Conservation (phyloP, 2,329 filamentous ascomycete species). For the Calonectria naviculata region DNA sequence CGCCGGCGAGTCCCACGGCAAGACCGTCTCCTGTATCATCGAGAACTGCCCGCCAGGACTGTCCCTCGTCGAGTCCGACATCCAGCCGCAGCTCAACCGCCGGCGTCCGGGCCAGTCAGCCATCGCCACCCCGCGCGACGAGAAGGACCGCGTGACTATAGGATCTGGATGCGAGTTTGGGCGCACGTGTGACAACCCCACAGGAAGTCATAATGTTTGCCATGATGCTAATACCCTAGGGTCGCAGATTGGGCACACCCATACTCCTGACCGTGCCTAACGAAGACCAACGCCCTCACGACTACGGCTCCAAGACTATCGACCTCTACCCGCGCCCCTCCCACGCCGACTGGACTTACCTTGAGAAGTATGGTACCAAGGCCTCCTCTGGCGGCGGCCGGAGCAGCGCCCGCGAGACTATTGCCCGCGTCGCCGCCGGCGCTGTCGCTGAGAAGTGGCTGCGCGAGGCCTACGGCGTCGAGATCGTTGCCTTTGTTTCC, state of each 20-base stretch:
- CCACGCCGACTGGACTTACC: conserved; percentile 97
- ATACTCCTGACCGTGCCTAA: conserved; percentile 90
- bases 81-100: conserved; percentile 95
- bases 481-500: conserved; percentile 91
- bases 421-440: conserved; percentile 90
- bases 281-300: conserved; percentile 91
- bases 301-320: conserved; percentile 92
- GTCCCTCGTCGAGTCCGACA: conserved; percentile 84
- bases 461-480: conserved; percentile 80
- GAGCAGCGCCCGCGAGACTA: conserved; percentile 94
- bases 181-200: no score
- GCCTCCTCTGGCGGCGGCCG: conserved; percentile 90
- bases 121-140: conserved; percentile 92
- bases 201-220: no score
- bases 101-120: conserved; percentile 89
- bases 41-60: conserved; percentile 92
- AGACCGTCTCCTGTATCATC: conserved; percentile 93
- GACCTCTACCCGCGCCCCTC: conserved; percentile 90
- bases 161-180: no score
- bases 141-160: conserved; percentile 86
- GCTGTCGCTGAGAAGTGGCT: conserved; percentile 96
- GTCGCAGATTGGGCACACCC: conserved; percentile 92
- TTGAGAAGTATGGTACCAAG: conserved; percentile 97
- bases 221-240: no score
- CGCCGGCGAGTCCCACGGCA: conserved; percentile 81